These are phyloP conservation scores for Colletotrichum sp. DNA, from an alignment of 2,329 filamentous ascomycete species.

Conservation along the genomic window DNA sequence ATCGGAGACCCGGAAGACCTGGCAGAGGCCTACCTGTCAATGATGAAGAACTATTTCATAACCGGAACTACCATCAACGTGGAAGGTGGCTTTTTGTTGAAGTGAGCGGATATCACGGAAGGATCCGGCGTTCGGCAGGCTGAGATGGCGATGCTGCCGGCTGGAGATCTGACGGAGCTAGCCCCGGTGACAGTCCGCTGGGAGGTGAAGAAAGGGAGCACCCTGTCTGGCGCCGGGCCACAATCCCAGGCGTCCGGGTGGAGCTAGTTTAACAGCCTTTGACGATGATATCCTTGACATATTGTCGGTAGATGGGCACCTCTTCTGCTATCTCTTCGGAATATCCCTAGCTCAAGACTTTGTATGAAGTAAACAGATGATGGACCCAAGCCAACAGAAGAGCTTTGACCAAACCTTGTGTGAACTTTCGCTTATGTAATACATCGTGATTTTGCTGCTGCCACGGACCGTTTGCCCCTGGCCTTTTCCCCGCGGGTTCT, in stretches of 20 bases:
- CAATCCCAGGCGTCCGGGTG: neutral
- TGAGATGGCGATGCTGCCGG: too few relatives aligned
- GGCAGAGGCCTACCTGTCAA: slow-evolving; percentile 47
- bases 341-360: neutral
- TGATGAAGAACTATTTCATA: slow-evolving; percentile 44
- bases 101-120: neutral
- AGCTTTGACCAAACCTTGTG: neutral
- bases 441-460: neutral
- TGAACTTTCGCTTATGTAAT: neutral
- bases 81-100: neutral
- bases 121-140: neutral
- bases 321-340: neutral
- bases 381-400: neutral
- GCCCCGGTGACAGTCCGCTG: neutral
- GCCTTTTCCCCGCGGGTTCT: neutral
- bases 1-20: slow-evolving; percentile 37
- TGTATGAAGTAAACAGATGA: neutral
- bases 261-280: neutral
- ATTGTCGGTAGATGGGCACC: neutral
- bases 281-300: neutral
- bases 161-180: neutral
- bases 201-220: neutral
- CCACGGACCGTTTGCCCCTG: neutral
- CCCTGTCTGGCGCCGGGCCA: neutral
- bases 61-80: slow-evolving; percentile 33